A percentile compares a stretch with the other conserved stretches of the same genome.
Conservation (phyloP, 2,329 filamentous ascomycete genomes). For the Nemania diffusa region DNA sequence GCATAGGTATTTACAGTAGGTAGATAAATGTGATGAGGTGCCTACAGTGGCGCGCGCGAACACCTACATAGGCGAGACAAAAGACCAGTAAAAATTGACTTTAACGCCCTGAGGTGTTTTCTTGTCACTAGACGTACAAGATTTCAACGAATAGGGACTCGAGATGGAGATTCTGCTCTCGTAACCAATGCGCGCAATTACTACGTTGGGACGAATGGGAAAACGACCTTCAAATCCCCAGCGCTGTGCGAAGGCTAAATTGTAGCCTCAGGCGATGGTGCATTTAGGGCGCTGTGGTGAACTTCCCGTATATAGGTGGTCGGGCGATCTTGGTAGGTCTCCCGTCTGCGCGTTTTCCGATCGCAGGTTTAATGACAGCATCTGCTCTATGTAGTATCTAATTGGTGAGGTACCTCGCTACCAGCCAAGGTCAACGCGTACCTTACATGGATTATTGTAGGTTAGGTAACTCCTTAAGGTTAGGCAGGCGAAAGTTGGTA, state of each 20-base stretch:
- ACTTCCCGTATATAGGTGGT: background rate
- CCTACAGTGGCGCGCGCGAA: slow-evolving; percentile 34
- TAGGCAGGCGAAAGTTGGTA: slow-evolving; percentile 9
- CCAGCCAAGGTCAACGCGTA: slow-evolving; percentile 8
- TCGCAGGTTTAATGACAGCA: background rate
- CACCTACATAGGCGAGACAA: background rate
- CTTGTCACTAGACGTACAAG: background rate
- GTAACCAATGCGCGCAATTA: background rate
- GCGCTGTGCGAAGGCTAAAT: background rate
- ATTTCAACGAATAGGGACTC: slow-evolving; percentile 20
- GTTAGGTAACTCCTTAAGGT: background rate
- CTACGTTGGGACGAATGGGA: slow-evolving; percentile 1
- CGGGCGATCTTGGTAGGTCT: background rate
- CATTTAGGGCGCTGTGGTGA: background rate
- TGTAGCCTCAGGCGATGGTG: background rate
- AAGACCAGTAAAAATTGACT: slow-evolving; percentile 24
- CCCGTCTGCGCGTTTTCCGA: background rate
- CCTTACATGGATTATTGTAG: slow-evolving; percentile 16
- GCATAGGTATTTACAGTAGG: background rate
- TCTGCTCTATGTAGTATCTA: background rate
- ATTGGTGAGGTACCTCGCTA: background rate
- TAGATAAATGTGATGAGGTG: slow-evolving; percentile 15
- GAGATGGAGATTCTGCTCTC: background rate
- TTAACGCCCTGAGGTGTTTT: slow-evolving; percentile 14
- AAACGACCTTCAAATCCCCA: background rate